Evolutionary conservation across 2,329 filamentous ascomycete species (phyloP).

Genomic region (Colletotrichum sp.): DNA sequence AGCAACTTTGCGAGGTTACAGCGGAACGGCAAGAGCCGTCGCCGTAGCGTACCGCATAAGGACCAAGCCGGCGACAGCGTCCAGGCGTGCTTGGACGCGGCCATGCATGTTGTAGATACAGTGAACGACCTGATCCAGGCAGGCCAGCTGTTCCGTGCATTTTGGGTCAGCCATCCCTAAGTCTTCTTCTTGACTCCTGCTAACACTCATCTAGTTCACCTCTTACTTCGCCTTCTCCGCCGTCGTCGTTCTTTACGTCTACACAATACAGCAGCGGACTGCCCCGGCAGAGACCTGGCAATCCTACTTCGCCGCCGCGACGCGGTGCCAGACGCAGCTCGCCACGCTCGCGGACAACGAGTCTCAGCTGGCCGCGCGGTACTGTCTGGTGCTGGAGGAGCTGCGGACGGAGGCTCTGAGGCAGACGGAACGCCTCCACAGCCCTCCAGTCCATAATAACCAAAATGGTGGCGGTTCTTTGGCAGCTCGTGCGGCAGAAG

Average conservation of each 20-base stretch:
- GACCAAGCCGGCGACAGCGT: constrained; percentile 24
- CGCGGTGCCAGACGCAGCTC: constrained; percentile 44
- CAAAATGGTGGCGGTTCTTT: neutral
- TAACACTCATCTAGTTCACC: constrained; percentile 28
- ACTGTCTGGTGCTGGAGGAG: constrained; percentile 46
- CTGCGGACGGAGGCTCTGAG: constrained; percentile 13
- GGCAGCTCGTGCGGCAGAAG: too few relatives aligned
- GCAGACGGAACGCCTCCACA: constrained; percentile 5
- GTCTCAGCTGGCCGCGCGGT: constrained; percentile 42
- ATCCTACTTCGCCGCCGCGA: constrained; percentile 38
- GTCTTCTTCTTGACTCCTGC: fast-evolving
- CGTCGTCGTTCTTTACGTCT: constrained; percentile 49
- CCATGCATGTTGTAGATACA: constrained; percentile 40
- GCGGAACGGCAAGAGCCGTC: constrained; percentile 16
- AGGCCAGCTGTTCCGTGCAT: constrained; percentile 41
- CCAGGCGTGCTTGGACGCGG: constrained; percentile 39
- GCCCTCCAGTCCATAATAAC: neutral
- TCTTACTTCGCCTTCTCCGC: constrained; percentile 52
- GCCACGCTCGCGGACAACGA: constrained; percentile 38
- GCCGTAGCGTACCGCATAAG: neutral
- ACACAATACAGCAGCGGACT: constrained; percentile 42
- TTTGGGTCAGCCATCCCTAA: constrained; percentile 37
- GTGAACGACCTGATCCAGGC: constrained; percentile 42
- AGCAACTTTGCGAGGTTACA: constrained; percentile 36
- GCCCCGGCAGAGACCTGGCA: constrained; percentile 30